Conservation (phyloP, 352 stramenopile genomes). For the Paralagenidium karlingii region DNA sequence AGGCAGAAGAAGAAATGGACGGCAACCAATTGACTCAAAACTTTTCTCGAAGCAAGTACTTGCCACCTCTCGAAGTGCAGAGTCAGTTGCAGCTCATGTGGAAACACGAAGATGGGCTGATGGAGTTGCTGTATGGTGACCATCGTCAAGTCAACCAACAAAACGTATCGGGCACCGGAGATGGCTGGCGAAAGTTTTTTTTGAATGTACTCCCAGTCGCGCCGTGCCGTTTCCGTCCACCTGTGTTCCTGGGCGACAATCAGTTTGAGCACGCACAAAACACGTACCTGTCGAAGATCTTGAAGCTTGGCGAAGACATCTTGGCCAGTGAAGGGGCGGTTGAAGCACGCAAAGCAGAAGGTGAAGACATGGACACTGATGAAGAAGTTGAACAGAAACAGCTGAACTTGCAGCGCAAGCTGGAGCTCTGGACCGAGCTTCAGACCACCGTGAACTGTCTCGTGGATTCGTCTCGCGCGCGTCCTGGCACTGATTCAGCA, state of each 20-base stretch:
- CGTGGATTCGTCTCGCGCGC: slow-evolving; percentile 71
- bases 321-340: slow-evolving; percentile 31
- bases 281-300: slow-evolving; percentile 89
- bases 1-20: slow-evolving; percentile 29
- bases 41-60: slow-evolving; percentile 83
- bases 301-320: slow-evolving; percentile 86
- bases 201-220: slow-evolving; percentile 93
- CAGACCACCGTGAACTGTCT: slow-evolving; percentile 87
- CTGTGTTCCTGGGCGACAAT: slow-evolving; percentile 92
- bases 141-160: no score
- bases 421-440: slow-evolving; percentile 95
- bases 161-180: slow-evolving; percentile 52
- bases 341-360: background rate
- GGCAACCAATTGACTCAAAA: slow-evolving; percentile 33
- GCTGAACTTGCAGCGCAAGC: slow-evolving; percentile 82
- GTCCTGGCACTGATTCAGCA: slow-evolving; percentile 41
- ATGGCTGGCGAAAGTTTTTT: slow-evolving; percentile 93
- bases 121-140: slow-evolving; percentile 89
- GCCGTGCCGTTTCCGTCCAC: slow-evolving; percentile 96
- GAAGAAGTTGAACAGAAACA: slow-evolving; percentile 29
- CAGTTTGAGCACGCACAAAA: slow-evolving; percentile 98
- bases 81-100: slow-evolving; percentile 93
- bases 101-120: slow-evolving; percentile 86
- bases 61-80: slow-evolving; percentile 92
- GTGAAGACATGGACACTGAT: slow-evolving; percentile 30